These are phyloP conservation scores for Oropetium thomaeum DNA, from an alignment of 176 grass and related monocot genomes.

Conservation along the genomic window DNA sequence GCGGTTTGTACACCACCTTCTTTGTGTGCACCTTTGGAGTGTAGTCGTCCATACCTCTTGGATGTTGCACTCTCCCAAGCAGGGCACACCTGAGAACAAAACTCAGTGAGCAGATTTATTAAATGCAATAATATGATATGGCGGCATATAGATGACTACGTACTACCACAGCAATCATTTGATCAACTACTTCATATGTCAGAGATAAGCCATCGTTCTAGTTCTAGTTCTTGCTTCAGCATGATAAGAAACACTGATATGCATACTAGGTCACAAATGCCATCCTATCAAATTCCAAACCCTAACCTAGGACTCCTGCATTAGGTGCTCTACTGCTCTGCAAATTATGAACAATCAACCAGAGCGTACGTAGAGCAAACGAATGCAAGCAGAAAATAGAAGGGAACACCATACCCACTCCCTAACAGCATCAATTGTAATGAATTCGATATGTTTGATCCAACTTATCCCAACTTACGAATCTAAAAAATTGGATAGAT, in stretches of 20 bases:
- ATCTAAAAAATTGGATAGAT: no score
- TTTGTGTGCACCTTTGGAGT: constrained; percentile 51
- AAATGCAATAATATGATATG: neutral
- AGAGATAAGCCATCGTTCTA: neutral
- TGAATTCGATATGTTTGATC: no score
- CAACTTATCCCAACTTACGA: no score
- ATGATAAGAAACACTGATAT: neutral
- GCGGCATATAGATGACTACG: neutral
- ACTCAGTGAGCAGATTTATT: neutral
- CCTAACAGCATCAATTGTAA: no score
- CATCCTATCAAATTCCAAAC: no score
- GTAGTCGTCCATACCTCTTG: constrained; percentile 35
- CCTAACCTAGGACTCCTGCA: neutral
- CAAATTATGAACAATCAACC: no score
- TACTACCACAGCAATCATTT: neutral
- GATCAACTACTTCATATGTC: neutral
- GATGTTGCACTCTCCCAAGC: constrained; percentile 53
- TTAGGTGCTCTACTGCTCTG: neutral
- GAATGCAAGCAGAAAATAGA: no score
- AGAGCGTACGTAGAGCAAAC: no score
- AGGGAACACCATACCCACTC: no score
- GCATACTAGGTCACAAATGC: neutral
- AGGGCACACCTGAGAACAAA: constrained; percentile 26
- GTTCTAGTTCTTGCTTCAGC: neutral
- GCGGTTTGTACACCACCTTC: constrained; percentile 37